Evolutionary conservation across 1,139 yeast species (phyloP), one percentile per base, ranked within the genome.

Genomic region (Candida sp.): DNA sequence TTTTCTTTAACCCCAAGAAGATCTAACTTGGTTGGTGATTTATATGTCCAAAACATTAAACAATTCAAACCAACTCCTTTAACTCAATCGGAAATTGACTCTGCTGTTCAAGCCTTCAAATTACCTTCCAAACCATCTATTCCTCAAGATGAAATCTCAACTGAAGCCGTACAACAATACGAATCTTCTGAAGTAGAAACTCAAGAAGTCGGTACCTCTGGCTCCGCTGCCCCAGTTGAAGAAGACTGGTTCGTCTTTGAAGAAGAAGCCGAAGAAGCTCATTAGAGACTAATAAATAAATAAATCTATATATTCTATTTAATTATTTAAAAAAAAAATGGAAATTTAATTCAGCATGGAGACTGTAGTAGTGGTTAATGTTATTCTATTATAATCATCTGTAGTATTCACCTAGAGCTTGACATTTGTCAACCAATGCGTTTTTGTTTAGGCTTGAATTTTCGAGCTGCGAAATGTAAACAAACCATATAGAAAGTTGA

Each of bases 241-340:
- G 95, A 86, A 68, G 91, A 87, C 73, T 84, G 90, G 90, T 81
- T 84, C 57, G 91, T 84, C 48, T 84, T 84, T 70, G 93, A 79
- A 71, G 91, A 84, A 72, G 91, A 84, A 72, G 58, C 42, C 33
- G 87, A 82, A 51, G 88, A 81, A 60, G 91, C 81, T 59, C 79
- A 76, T 61, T 87, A 83, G 61, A 61, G 60, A 51, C 34, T 11
- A 11, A 32, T 32, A 32, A 32, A 12, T 32, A 32, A 25, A 11
- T 25, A 15, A 15, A 15, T 15, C 11, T 32, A 32, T 32, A 32
- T 32, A 32, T 12, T 11, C 34, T 32, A 32, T 32, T 32, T 32
- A 32, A 32, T 32, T n/a, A 32, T 32, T 12, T 6, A 32, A 11
- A 32, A 32, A n/a, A 15, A 15, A 15, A 15, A 15, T 15, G 19